These are phyloP conservation scores for Sclerotinia sclerotiorum DNA, from an alignment of 2,329 filamentous ascomycete species.

Conservation along the genomic window DNA sequence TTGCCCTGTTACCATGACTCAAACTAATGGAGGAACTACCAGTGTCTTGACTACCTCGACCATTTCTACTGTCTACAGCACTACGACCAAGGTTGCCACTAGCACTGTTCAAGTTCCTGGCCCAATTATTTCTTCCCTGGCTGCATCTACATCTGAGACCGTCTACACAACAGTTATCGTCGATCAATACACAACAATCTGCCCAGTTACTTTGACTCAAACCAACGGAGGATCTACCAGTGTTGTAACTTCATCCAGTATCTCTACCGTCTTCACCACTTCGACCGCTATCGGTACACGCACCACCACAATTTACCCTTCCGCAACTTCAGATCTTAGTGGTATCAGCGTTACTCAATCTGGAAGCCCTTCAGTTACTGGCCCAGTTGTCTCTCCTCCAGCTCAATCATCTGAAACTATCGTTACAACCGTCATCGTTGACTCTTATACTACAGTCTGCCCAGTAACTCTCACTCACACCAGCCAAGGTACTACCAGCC, in stretches of 20 bases:
- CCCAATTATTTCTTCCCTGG: not conserved
- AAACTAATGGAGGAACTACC: constrained; percentile 1
- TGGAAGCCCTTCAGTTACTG: not conserved
- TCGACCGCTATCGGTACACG: not conserved
- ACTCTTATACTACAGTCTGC: constrained; percentile 6
- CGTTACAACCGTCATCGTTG: not conserved
- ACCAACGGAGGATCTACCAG: not conserved
- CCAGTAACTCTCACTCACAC: constrained; percentile 9
- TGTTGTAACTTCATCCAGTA: not conserved
- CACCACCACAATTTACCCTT: not conserved
- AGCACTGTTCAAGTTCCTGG: not conserved
- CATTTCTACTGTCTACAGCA: constrained; percentile 6
- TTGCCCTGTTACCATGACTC: constrained; percentile 13
- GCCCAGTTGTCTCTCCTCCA: not conserved
- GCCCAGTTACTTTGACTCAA: constrained; percentile 10
- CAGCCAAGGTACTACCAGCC: not conserved
- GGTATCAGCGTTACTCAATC: not conserved
- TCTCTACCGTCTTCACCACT: constrained; percentile 1
- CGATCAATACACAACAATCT: constrained; percentile 1
- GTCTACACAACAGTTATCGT: not conserved
- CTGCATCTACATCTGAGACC: not conserved
- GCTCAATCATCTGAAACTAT: not conserved
- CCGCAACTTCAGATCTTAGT: not conserved
- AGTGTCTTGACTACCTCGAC: constrained; percentile 2
- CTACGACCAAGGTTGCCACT: not conserved